Evolutionary conservation across 495 filamentous ascomycete genomes (phyloP).

Genomic region (Penicillium verhagenii): DNA sequence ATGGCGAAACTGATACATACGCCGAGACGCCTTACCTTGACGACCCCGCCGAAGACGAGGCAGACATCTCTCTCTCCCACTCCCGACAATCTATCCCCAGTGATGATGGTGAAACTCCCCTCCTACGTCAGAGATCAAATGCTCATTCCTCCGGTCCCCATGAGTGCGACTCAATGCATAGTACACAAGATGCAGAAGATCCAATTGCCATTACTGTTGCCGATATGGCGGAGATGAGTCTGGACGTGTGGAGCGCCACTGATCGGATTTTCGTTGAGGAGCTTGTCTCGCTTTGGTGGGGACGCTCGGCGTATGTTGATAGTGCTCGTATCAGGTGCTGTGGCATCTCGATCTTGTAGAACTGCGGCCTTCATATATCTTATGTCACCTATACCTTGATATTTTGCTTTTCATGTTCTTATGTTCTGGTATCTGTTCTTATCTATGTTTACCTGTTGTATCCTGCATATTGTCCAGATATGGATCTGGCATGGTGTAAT

Average conservation of each 20-base stretch:
- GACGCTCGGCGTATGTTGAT: slow-evolving; percentile 63
- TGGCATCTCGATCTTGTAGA: slow-evolving; percentile 73
- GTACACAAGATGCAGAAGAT: slow-evolving; percentile 12
- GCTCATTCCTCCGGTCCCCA: slow-evolving; percentile 1
- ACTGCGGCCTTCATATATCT: not conserved
- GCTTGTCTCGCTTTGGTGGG: slow-evolving; percentile 68
- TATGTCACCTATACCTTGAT: not conserved
- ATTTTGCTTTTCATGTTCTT: not conserved
- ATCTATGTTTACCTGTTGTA: not conserved
- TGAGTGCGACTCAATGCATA: slow-evolving; percentile 1
- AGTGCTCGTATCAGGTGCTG: slow-evolving; percentile 75
- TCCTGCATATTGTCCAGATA: not conserved
- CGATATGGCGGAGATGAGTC: slow-evolving; percentile 75
- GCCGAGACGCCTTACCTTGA: slow-evolving; percentile 17
- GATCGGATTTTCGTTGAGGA: slow-evolving; percentile 74
- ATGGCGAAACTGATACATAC: slow-evolving; percentile 26
- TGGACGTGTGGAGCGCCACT: slow-evolving; percentile 80
- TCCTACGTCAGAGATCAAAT: slow-evolving; percentile 25
- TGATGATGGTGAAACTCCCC: slow-evolving; percentile 28
- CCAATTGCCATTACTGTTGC: slow-evolving; percentile 61
- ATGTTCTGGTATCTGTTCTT: not conserved
- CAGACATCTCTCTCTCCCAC: slow-evolving; percentile 23
- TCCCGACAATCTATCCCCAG: slow-evolving; percentile 30
- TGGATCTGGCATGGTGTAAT: not conserved
- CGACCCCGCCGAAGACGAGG: slow-evolving; percentile 17